These are phyloP conservation scores for Gynostemma pentaphyllum DNA, from an alignment of 306 rosid genomes.

Conservation along the genomic window DNA sequence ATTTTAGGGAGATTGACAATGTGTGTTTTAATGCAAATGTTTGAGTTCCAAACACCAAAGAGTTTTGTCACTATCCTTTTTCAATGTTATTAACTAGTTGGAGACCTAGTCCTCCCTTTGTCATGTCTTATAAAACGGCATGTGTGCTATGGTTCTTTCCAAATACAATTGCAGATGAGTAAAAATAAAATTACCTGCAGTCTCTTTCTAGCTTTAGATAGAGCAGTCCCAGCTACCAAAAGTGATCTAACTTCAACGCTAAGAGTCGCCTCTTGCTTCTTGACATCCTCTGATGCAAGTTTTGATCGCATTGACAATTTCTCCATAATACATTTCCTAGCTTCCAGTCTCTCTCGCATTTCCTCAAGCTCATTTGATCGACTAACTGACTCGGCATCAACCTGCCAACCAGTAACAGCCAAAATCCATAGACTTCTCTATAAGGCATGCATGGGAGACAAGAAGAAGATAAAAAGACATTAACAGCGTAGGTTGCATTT, in stretches of 20 bases:
- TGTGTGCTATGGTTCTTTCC: background rate
- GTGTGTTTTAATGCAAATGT: background rate
- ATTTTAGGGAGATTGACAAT: background rate
- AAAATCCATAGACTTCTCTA: slow-evolving; percentile 13
- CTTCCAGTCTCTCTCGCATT: slow-evolving; percentile 70
- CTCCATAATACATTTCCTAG: slow-evolving; percentile 44
- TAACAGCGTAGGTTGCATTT: background rate
- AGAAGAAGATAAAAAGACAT: too few species aligned
- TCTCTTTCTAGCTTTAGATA: slow-evolving; percentile 61
- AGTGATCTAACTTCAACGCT: slow-evolving; percentile 59
- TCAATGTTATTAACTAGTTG: background rate
- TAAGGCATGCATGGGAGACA: too few species aligned
- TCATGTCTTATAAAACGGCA: background rate
- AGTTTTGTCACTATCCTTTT: background rate
- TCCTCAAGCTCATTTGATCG: slow-evolving; percentile 63
- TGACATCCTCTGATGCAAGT: slow-evolving; percentile 47
- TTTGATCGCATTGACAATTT: slow-evolving; percentile 34
- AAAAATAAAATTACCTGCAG: slow-evolving; percentile 44
- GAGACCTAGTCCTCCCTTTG: background rate
- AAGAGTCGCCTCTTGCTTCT: slow-evolving; percentile 66
- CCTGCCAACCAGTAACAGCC: slow-evolving; percentile 53
- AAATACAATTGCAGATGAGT: background rate
- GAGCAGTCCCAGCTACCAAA: slow-evolving; percentile 68
- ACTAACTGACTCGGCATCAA: slow-evolving; percentile 56
- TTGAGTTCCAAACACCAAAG: background rate